Base-by-base conservation (phyloP, 164 flowering plant species). In the Vitis riparia region DNA sequence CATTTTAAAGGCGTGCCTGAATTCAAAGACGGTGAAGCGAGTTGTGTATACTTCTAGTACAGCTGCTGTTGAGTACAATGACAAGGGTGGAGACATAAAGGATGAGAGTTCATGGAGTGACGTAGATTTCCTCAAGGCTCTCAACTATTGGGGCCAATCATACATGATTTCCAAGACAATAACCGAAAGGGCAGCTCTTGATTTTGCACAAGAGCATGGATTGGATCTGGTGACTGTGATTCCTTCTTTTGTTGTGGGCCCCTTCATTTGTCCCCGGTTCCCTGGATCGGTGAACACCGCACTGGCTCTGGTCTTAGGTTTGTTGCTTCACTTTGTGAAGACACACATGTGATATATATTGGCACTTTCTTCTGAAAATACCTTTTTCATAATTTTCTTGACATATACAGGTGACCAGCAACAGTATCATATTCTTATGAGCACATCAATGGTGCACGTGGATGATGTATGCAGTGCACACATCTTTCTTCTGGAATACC, bases 31-130 rank as follows among this genome's bases (percentile, higher is more conserved):
- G 1, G 83, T 81, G 74, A 81, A 76, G 72, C 71, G 81, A 51
- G 80, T 84, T 0, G 62, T 84, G 2, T 72, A 67, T 73, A 75
- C 82, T 14, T 78, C 87, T 2, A 75, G 80, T 5, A 48, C 55
- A 10, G 49, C 75, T 15, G 75, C 86, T 5, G 81, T 77, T 8
- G 16, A 13, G 8, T 61, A 50, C 9, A 61, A 65, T 11, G 62
- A n/a, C 10, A 23, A 59, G 3, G 56, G 52, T 9, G 62, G 55
- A 7, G 68, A 70, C 5, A 64, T 50, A 29, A n/a, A 71, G 59
- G 87, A 85, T 58, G 90, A 87, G 68, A 80, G 51, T 9, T 50
- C 11, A 10, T 87, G 90, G 88, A 83, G 73, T 1, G 86, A 85
- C 29, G 70, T 80, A 0, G 82, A 85, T 14, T 59, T 12, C 27